phyloP scores from a whole-genome alignment of 306 rosid species.

The Herpetospermum pedunculosum region DNA sequence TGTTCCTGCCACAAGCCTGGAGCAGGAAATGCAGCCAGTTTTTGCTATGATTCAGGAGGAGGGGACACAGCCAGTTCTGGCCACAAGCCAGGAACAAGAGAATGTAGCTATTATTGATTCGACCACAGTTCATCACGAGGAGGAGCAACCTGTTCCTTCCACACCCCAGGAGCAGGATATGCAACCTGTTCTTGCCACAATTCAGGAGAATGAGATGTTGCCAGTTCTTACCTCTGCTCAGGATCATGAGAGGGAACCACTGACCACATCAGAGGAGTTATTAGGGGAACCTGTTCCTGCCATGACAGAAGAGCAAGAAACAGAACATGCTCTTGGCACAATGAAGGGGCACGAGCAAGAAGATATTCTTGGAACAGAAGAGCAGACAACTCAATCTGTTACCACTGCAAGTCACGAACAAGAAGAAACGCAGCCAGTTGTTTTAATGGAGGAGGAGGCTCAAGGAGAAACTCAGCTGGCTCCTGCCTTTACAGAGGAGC shows the following conservation, averaged over 20 bases:
- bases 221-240: conserved; percentile 5
- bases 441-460: not conserved
- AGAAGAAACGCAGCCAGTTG: not conserved
- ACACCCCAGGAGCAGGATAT: not conserved
- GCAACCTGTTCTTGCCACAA: not conserved
- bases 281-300: conserved; percentile 4
- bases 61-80: not conserved
- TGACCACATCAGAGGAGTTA: not conserved
- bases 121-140: not conserved
- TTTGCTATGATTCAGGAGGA: not conserved
- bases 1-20: conserved; percentile 2
- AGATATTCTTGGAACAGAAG: not conserved
- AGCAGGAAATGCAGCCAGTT: conserved; percentile 11
- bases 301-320: conserved; percentile 1
- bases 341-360: not conserved
- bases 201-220: conserved; percentile 4
- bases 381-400: conserved; percentile 2
- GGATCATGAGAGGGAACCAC: conserved; percentile 1
- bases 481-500: not conserved
- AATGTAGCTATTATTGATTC: not conserved
- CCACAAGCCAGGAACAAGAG: conserved; percentile 8
- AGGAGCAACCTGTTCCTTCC: conserved; percentile 5
- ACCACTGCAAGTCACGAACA: not conserved
- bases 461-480: conserved; percentile 1
- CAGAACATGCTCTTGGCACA: not conserved